Evolutionary conservation across 2,329 filamentous ascomycete genomes (phyloP), one percentile per base, ranked within the genome.

Genomic region (Xylariaceae sp.): DNA sequence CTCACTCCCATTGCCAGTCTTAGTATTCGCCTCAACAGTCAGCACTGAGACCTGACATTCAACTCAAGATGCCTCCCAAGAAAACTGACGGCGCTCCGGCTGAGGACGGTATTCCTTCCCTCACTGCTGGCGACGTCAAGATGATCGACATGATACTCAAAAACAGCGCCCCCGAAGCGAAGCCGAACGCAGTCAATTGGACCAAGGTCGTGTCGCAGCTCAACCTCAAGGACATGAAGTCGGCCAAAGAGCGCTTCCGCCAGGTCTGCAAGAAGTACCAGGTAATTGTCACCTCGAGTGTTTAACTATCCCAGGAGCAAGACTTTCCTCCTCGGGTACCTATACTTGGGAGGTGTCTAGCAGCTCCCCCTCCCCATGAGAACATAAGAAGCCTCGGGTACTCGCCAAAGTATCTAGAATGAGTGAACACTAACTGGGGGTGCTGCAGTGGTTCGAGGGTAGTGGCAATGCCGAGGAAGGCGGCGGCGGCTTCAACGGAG

Each of bases 261-360:
- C 52, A 56, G 20, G 14, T 56, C 6, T 59, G 57, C 50, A 56
- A 56, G 40, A 59, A 56, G 40, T 46, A 51, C 29, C 9, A 45
- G 1, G 32, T 37, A 7, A 37, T 4, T 37, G 14, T 10, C n/a
- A n/a, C n/a, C n/a, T n/a, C n/a, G n/a, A n/a, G n/a, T n/a, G n/a
- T n/a, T n/a, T n/a, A n/a, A n/a, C n/a, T n/a, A n/a, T n/a, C n/a
- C n/a, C n/a, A n/a, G n/a, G n/a, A n/a, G n/a, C n/a, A n/a, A n/a
- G n/a, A n/a, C n/a, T n/a, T n/a, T n/a, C n/a, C n/a, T n/a, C n/a
- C n/a, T n/a, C n/a, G n/a, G n/a, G n/a, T n/a, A n/a, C n/a, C n/a
- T n/a, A n/a, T n/a, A n/a, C n/a, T n/a, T n/a, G n/a, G n/a, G n/a
- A n/a, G n/a, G n/a, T n/a, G n/a, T n/a, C n/a, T n/a, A n/a, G n/a